Evolutionary conservation across 306 rosid genomes (phyloP).

Genomic region (Quillaja saponaria): DNA sequence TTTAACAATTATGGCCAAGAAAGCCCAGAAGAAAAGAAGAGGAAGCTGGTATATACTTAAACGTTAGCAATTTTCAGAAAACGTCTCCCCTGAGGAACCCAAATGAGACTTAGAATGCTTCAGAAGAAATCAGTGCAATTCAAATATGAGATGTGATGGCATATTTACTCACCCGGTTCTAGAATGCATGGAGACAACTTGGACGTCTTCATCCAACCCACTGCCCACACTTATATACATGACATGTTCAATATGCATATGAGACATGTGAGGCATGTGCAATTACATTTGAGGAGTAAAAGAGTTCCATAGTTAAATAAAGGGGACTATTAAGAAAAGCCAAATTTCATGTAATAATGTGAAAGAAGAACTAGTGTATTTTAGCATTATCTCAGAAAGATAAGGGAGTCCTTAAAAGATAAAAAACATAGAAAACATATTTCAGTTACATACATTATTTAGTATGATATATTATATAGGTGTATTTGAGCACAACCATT

Average conservation of each 20-base stretch:
- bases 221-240: conserved; percentile 13
- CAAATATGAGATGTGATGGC: conserved; percentile 3
- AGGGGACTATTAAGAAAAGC: no score
- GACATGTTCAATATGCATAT: conserved; percentile 19
- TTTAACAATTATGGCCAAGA: conserved; percentile 4
- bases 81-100: not conserved
- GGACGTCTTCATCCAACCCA: not conserved
- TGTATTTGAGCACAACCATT: no score
- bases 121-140: not conserved
- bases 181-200: conserved; percentile 2
- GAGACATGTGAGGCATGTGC: no score
- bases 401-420: no score
- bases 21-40: conserved; percentile 23
- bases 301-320: no score
- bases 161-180: conserved; percentile 22
- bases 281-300: no score
- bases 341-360: no score
- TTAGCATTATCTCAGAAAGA: no score
- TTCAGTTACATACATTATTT: no score
- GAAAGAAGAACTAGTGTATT: no score
- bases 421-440: no score
- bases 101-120: conserved; percentile 3
- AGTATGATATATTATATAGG: no score
- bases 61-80: conserved; percentile 12
- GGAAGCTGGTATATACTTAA: conserved; percentile 4